A percentile compares a stretch with the other conserved stretches of the same genome.
These are phyloP conservation scores for Chaetoceros muelleri DNA, from an alignment of 108 stramenopile genomes.

Conservation along the genomic window DNA sequence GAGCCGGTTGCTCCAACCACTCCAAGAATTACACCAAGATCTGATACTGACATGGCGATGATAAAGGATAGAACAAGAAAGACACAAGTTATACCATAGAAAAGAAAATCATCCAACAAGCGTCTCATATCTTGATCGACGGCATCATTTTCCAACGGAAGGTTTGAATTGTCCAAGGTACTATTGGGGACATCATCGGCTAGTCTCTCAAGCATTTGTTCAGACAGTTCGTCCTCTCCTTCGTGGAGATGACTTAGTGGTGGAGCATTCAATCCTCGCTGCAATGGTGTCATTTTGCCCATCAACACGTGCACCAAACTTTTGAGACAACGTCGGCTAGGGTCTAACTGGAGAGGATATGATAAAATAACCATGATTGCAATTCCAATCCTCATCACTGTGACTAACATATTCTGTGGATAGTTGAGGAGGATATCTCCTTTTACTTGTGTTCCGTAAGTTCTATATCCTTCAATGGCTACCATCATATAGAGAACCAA, in stretches of 20 bases:
- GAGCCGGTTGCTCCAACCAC: slow-evolving; percentile 66
- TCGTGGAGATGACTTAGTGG: slow-evolving; percentile 2
- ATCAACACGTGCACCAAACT: slow-evolving; percentile 20
- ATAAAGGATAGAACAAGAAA: slow-evolving; percentile 32
- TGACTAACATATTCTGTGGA: slow-evolving; percentile 37
- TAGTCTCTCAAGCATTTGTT: neutral
- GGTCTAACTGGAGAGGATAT: slow-evolving; percentile 59
- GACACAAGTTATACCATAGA: slow-evolving; percentile 27
- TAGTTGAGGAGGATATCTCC: slow-evolving; percentile 58
- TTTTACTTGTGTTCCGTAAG: slow-evolving; percentile 42
- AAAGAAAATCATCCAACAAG: slow-evolving; percentile 7
- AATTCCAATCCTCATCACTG: slow-evolving; percentile 40
- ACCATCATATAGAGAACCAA: slow-evolving; percentile 37
- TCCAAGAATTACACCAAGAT: slow-evolving; percentile 40
- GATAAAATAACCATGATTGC: slow-evolving; percentile 44
- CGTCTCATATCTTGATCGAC: neutral
- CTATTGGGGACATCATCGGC: neutral
- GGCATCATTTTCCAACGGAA: neutral
- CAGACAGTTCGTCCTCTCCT: neutral
- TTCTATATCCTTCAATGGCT: slow-evolving; percentile 45
- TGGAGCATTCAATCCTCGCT: neutral
- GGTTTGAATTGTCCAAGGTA: neutral
- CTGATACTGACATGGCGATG: slow-evolving; percentile 35
- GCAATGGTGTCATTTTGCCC: neutral
- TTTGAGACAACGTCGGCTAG: slow-evolving; percentile 28